Evolutionary conservation across 129 eudicot species (phyloP).

Genomic region (Centaurea solstitialis): DNA sequence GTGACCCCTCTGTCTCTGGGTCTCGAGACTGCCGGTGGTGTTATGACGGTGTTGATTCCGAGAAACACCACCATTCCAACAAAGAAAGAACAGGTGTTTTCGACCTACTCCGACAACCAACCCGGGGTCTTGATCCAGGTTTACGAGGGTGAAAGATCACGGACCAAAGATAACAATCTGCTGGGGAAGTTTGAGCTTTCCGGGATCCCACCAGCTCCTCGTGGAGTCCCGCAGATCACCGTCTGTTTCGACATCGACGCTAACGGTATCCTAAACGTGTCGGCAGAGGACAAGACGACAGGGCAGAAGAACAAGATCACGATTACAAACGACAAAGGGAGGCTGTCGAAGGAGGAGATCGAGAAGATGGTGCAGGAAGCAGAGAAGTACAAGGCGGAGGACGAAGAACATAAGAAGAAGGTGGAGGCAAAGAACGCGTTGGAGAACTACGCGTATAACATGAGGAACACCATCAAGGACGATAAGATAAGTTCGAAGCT

Average conservation of each 20-base stretch:
- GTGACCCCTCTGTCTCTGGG: conserved; percentile 56
- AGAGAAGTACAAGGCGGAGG: conserved; percentile 56
- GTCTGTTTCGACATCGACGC: conserved; percentile 63
- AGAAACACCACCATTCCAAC: conserved; percentile 59
- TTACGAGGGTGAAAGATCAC: conserved; percentile 54
- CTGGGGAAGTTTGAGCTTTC: conserved; percentile 56
- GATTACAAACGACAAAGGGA: conserved; percentile 60
- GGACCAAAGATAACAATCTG: conserved; percentile 55
- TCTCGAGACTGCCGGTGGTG: conserved; percentile 61
- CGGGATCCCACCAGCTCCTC: conserved; percentile 66
- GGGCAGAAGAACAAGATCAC: conserved; percentile 69
- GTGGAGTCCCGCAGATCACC: conserved; percentile 59
- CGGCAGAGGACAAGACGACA: conserved; percentile 60
- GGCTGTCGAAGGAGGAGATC: conserved; percentile 54
- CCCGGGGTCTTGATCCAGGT: conserved; percentile 61
- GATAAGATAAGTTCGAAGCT: conserved; percentile 50
- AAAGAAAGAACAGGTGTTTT: conserved; percentile 58
- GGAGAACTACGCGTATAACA: conserved; percentile 54
- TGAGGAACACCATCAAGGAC: conserved; percentile 59
- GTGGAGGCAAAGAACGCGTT: conserved; percentile 57
- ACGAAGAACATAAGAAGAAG: conserved; percentile 57
- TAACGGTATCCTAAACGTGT: conserved; percentile 54
- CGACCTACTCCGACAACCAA: conserved; percentile 56
- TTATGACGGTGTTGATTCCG: conserved; percentile 58
- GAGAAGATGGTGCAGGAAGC: conserved; percentile 69